These are phyloP conservation scores for Lipomyces yamadae DNA, from an alignment of 805 yeast species.

Conservation along the genomic window DNA sequence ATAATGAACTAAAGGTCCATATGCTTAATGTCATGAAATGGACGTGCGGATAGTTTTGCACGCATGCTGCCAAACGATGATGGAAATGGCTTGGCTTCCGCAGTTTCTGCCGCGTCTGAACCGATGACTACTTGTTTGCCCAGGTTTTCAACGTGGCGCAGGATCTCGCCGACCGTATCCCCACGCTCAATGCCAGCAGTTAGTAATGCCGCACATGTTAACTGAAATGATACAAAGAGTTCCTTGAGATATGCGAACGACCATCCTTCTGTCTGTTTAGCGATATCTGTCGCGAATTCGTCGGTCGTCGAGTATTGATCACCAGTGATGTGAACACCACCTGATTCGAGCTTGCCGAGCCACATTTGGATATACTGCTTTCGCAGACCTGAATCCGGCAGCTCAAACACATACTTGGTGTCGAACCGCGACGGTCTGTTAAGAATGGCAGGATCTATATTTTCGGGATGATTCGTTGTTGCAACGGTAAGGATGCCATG, in stretches of 20 bases:
- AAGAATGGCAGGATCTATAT: conserved; percentile 5
- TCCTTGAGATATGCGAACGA: conserved; percentile 11
- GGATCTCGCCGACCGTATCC: background rate
- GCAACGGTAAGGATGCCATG: conserved; percentile 5
- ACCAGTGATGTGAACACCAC: background rate
- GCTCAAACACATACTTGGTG: conserved; percentile 1
- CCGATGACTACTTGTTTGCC: conserved; percentile 1
- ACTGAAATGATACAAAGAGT: conserved; percentile 4
- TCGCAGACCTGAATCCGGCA: background rate
- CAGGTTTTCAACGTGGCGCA: conserved; percentile 1
- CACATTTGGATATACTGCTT: background rate
- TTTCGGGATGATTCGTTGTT: conserved; percentile 6
- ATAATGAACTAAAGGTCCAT: too few species aligned
- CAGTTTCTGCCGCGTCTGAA: too few species aligned
- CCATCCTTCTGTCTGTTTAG: conserved; percentile 6
- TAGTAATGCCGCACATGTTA: background rate
- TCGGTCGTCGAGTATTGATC: conserved; percentile 2
- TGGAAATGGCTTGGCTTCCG: too few species aligned
- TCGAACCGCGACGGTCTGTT: conserved; percentile 8
- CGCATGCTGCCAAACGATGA: too few species aligned
- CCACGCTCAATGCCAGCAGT: background rate
- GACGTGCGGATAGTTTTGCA: too few species aligned
- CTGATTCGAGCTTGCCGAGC: conserved; percentile 4
- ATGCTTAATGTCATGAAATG: too few species aligned
- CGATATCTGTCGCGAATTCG: background rate